Evolutionary conservation across 805 yeast genomes (phyloP), one percentile per base, ranked within the genome.

Genomic region (Sugiyamaella americana): DNA sequence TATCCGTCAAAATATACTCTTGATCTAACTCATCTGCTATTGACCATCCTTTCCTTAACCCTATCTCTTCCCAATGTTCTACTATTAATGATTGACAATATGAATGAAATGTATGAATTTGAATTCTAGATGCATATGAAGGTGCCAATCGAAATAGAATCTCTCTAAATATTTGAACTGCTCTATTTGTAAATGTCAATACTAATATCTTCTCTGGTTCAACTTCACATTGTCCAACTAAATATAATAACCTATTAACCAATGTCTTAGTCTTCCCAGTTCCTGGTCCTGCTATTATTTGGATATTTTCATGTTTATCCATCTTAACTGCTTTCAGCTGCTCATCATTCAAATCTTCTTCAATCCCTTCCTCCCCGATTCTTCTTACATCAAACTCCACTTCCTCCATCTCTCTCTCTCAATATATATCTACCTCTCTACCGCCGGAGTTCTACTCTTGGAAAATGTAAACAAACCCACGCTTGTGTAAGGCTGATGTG

Each of bases 181-280:
- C 98, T 57, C 85, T 87, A 57, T 86, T 85, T 10, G 98, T 91
- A 68, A 93, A 91, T 0, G 98, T 88, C 1, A 96, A 84, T 13
- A 89, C 93, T 2, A 91, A 74, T 17, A 93, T 73, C 40, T 74
- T 67, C 24, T 72, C 69, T 0, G 98, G 91, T 1, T 70, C 67
- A 0, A 86, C 63, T 29, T 75, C 69, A 21, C 10, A 20, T 38
- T 35, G 10, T 5, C 72, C 62, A 3, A 78, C 49, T 29, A 91
- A 66, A 56, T 79, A 76, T 0, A 88, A 86, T 6, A 89, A 93
- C 39, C 96, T 69, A 2, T 87, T 74, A 0, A 86, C 81, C 29
- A 91, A 63, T 1, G 93, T 91, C 59, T 79, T 80, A 1, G 98
- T 91, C 63, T 91, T 91, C 16, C 82, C 82, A 0, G 84, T 79